phyloP scores from a whole-genome alignment of 2,329 filamentous ascomycete genomes.

The Trichoderma atroviride region DNA sequence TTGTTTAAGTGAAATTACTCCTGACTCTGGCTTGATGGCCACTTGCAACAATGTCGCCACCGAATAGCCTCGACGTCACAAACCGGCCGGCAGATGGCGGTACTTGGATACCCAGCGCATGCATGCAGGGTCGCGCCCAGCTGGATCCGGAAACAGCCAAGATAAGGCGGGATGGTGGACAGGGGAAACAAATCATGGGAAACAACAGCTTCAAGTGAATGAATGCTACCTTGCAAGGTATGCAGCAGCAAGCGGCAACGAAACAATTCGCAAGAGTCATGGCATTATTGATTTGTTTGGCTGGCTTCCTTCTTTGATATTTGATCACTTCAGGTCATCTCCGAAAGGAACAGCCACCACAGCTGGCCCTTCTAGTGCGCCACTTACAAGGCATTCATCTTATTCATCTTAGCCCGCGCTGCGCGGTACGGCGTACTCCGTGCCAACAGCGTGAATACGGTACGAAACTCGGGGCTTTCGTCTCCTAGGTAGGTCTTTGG shows the following conservation, averaged over 20 bases:
- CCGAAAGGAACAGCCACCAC: conserved; percentile 11
- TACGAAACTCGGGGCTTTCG: not conserved
- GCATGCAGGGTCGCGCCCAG: not conserved
- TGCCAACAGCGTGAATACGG: conserved; percentile 1
- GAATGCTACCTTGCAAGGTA: not conserved
- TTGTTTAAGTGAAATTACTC: not conserved
- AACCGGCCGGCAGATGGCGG: conserved; percentile 12
- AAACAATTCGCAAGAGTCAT: conserved; percentile 7
- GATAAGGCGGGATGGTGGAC: not conserved
- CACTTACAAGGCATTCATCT: not conserved
- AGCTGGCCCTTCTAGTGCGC: conserved; percentile 3
- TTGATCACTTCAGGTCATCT: conserved; percentile 9
- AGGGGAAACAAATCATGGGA: not conserved
- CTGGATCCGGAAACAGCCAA: not conserved
- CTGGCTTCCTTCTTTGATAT: not conserved
- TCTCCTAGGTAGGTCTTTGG: not conserved
- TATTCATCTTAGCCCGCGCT: not conserved
- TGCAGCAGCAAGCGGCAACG: not conserved
- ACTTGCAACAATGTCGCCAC: conserved; percentile 15
- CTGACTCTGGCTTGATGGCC: conserved; percentile 1
- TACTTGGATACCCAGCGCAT: not conserved
- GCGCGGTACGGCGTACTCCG: conserved; percentile 17
- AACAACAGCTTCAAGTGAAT: not conserved
- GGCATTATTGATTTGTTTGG: conserved; percentile 2
- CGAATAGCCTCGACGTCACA: conserved; percentile 23